Evolutionary conservation across 1,139 yeast species (phyloP), one percentile per base, ranked within the genome.

Genomic region (Yamadazyma triangularis): DNA sequence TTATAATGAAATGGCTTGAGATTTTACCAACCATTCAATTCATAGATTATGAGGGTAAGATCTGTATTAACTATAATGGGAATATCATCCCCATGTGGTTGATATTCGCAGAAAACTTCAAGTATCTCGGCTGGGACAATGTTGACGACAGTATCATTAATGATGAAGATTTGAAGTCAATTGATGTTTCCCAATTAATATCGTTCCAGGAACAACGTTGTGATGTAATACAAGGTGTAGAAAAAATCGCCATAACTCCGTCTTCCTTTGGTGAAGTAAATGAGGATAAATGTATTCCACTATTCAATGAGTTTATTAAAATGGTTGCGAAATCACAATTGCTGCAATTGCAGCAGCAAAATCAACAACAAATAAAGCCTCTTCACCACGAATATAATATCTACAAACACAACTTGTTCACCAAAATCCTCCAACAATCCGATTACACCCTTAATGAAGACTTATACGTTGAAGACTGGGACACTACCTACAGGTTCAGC

Each of bases 161-260:
- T 41, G 70, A 62, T 38, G 64, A 65, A 12, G 39, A 31, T 18
- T 23, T 29, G 24, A 60, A 35, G 5, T 29, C 13, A 10, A 8
- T 16, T 8, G 33, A 41, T 9, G 39, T 39, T 15, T 20, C 46
- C 1, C 35, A 42, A 8, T 34, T 47, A 16, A 41, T 58, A 7
- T 28, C 41, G 23, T 42, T 35, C 23, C 66, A 60, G 38, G 62
- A 59, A 35, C 33, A 37, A 4, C 29, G 41, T 7, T 48, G 48
- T 34, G 63, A 58, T 38, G 46, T 41, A 10, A 44, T 61, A 6
- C 49, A 47, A 31, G 62, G 57, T 3, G 29, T 52, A 10, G 57
- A 47, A 5, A 42, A 42, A 27, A 12, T 42, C 4, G 43, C 45
- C 4, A 28, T 44, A 4, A 13, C 9, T 4, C 48, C 48, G 3